phyloP scores from a whole-genome alignment of 345 rosid species.

The Aquilaria malaccensis region DNA sequence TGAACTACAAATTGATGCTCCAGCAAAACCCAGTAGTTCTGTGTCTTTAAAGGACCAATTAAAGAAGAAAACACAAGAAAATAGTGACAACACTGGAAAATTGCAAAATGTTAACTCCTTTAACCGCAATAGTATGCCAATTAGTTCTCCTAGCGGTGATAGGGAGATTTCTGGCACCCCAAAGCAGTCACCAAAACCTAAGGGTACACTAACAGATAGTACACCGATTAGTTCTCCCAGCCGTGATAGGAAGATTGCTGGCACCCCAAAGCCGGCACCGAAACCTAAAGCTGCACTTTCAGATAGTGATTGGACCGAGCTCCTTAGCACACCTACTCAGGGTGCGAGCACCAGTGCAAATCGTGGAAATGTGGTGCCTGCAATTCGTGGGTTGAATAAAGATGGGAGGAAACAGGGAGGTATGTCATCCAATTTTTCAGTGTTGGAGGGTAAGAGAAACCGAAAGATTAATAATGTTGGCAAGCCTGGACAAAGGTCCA shows the following conservation, averaged over 20 bases:
- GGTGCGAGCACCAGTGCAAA: conserved; percentile 24
- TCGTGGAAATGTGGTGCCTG: conserved; percentile 36
- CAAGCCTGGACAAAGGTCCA: conserved; percentile 25
- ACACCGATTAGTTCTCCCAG: conserved; percentile 13
- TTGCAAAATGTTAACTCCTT: conserved; percentile 15
- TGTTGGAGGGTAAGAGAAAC: conserved; percentile 42
- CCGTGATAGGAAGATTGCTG: conserved; percentile 26
- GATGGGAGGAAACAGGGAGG: conserved; percentile 40
- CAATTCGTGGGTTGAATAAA: conserved; percentile 36
- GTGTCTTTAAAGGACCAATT: conserved; percentile 84
- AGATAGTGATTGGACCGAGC: conserved; percentile 88
- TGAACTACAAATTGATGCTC: conserved; percentile 34
- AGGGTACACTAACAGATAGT: conserved; percentile 34
- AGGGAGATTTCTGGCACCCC: conserved; percentile 24
- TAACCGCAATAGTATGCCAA: conserved; percentile 13
- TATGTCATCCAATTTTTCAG: conserved; percentile 23
- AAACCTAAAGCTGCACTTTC: conserved; percentile 42
- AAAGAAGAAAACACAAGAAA: conserved; percentile 46
- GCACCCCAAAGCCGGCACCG: conserved; percentile 13
- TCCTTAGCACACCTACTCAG: conserved; percentile 48
- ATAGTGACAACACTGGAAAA: conserved; percentile 35
- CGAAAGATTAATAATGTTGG: conserved; percentile 24
- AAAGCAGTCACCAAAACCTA: conserved; percentile 22
- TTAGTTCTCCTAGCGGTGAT: conserved; percentile 19
- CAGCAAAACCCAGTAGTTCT: conserved; percentile 38